Conservation (phyloP, 306 rosid genomes). For the Vigna reflexopilosa region DNA sequence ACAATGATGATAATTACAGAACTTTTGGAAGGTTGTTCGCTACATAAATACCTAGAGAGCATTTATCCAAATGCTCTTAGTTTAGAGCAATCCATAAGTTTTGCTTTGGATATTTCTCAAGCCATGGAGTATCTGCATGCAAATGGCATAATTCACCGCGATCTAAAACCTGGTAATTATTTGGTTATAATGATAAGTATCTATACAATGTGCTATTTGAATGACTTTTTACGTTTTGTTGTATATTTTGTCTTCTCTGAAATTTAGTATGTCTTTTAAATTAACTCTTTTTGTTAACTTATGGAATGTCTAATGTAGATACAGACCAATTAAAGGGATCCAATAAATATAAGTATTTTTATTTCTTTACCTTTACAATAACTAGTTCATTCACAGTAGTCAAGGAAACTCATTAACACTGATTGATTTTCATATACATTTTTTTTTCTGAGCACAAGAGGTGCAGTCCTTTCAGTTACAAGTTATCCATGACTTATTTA, state of each 20-base stretch:
- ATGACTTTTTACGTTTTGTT: background rate
- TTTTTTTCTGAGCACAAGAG: background rate
- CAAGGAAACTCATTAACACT: background rate
- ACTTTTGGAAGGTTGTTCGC: slow-evolving; percentile 28
- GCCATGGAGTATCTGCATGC: slow-evolving; percentile 39
- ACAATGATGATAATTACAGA: slow-evolving; percentile 30
- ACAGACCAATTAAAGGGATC: background rate
- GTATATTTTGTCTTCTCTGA: background rate
- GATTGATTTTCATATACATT: background rate
- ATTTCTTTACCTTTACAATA: background rate
- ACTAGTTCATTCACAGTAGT: background rate
- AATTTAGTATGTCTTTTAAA: background rate
- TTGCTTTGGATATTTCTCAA: slow-evolving; percentile 37
- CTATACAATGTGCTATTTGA: background rate
- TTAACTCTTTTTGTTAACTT: background rate
- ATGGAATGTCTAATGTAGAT: background rate
- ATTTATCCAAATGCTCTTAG: background rate
- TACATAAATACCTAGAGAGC: background rate
- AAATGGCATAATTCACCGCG: slow-evolving; percentile 34
- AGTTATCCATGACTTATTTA: background rate
- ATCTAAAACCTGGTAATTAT: slow-evolving; percentile 36
- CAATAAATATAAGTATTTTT: background rate
- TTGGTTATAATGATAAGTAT: background rate
- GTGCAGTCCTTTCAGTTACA: background rate
- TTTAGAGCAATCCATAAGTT: slow-evolving; percentile 24